These are phyloP conservation scores for Coemansia sp. DNA, from an alignment of 192 early-diverging fungal species.

Conservation along the genomic window DNA sequence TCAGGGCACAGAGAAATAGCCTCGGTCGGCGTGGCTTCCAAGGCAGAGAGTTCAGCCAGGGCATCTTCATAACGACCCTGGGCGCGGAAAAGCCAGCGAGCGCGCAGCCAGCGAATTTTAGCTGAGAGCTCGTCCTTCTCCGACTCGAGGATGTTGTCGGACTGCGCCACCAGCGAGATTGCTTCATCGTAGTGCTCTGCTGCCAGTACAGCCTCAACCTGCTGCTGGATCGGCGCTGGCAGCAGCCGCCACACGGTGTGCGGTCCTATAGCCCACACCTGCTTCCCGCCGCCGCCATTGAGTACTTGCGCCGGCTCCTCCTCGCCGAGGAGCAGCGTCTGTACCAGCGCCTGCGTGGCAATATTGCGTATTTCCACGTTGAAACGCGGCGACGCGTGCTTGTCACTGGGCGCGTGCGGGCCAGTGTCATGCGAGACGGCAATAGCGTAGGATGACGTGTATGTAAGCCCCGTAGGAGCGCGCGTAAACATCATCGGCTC, in stretches of 20 bases:
- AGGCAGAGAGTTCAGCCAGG: constrained; percentile 63
- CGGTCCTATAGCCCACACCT: constrained; percentile 67
- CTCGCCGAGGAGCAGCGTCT: constrained; percentile 67
- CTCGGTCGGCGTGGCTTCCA: constrained; percentile 64
- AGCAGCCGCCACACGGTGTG: constrained; percentile 74
- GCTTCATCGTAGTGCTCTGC: constrained; percentile 73
- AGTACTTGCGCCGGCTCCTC: constrained; percentile 52
- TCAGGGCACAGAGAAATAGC: constrained; percentile 70
- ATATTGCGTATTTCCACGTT: constrained; percentile 87
- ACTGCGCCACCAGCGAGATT: constrained; percentile 70
- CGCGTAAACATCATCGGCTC: constrained; percentile 47
- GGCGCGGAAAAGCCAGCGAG: constrained; percentile 67
- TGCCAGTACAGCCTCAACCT: constrained; percentile 72
- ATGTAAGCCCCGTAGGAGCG: constrained; percentile 39
- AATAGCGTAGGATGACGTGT: constrained; percentile 50
- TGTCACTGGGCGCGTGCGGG: background rate
- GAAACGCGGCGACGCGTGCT: background rate
- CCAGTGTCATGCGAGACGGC: constrained; percentile 23
- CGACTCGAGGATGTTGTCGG: constrained; percentile 68
- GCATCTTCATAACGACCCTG: constrained; percentile 64
- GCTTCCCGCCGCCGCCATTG: constrained; percentile 70
- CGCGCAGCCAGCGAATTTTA: constrained; percentile 65
- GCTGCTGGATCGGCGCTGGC: constrained; percentile 48
- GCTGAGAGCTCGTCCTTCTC: constrained; percentile 65
- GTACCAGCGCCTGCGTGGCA: constrained; percentile 77